These are phyloP conservation scores for Botrytis paeoniae DNA, from an alignment of 2,329 filamentous ascomycete species.

Conservation along the genomic window DNA sequence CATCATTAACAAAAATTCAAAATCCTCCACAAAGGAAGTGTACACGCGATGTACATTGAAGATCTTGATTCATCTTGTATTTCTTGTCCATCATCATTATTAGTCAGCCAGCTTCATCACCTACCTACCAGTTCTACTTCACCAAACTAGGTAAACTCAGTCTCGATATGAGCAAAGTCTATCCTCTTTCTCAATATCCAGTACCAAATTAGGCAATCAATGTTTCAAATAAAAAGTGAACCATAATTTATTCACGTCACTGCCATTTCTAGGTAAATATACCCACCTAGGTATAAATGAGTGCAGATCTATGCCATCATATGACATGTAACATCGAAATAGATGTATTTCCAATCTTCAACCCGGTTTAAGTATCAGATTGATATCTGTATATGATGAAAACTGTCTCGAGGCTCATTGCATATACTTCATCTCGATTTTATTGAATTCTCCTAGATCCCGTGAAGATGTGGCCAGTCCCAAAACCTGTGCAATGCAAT, in stretches of 20 bases:
- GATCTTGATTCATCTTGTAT: background rate
- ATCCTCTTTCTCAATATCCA: background rate
- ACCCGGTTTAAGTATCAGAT: background rate
- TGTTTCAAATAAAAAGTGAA: background rate
- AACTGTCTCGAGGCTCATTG: background rate
- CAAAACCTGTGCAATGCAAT: background rate
- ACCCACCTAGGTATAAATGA: background rate
- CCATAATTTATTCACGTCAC: background rate
- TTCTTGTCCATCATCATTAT: background rate
- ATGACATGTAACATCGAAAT: background rate
- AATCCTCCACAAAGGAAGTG: background rate
- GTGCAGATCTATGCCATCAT: background rate
- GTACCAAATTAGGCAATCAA: background rate
- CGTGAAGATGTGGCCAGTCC: background rate
- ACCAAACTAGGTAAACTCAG: too few relatives aligned
- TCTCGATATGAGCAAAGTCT: background rate
- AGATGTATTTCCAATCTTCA: background rate
- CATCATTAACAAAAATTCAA: background rate
- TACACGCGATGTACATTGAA: background rate
- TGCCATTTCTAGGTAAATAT: background rate
- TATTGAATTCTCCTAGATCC: background rate
- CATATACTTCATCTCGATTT: background rate
- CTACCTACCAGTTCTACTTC: background rate
- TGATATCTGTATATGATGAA: background rate
- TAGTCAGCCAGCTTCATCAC: background rate